Evolutionary conservation across 495 filamentous ascomycete genomes (phyloP).

Genomic region (Bathelium albidoporum): DNA sequence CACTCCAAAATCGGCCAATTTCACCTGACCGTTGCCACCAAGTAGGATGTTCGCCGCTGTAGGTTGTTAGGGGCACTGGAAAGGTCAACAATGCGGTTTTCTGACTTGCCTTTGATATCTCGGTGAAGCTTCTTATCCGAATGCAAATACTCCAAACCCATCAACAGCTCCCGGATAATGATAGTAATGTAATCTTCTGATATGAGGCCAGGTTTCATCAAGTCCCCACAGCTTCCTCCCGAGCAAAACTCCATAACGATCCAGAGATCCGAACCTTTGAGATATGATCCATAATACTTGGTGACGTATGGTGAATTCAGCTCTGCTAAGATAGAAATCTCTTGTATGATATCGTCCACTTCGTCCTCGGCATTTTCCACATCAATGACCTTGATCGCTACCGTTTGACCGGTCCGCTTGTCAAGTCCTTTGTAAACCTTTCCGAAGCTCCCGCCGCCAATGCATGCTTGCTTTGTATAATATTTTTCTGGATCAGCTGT

Average conservation of each 20-base stretch:
- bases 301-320: conserved; percentile 90
- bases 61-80: background rate
- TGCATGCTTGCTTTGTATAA: conserved; percentile 25
- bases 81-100: background rate
- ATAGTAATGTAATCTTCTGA: conserved; percentile 88
- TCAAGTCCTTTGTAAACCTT: conserved; percentile 94
- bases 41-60: conserved; percentile 73
- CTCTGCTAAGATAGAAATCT: conserved; percentile 90
- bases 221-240: conserved; percentile 83
- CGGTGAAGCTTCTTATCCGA: conserved; percentile 92
- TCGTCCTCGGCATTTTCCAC: conserved; percentile 97
- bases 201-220: conserved; percentile 88
- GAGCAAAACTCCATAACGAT: conserved; percentile 98
- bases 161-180: conserved; percentile 81
- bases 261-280: conserved; percentile 92
- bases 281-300: conserved; percentile 90
- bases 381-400: conserved; percentile 95
- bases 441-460: conserved; percentile 78
- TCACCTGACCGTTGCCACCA: conserved; percentile 83
- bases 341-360: conserved; percentile 94
- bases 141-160: conserved; percentile 88
- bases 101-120: conserved; percentile 64
- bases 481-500: conserved; percentile 21
- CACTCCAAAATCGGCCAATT: conserved; percentile 94
- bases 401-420: conserved; percentile 70